Percentiles rank a stretch among this genome's conserved stretches.
Evolutionary conservation across 192 early-diverging fungal species (phyloP).

Genomic region (Glomus cerebriforme): DNA sequence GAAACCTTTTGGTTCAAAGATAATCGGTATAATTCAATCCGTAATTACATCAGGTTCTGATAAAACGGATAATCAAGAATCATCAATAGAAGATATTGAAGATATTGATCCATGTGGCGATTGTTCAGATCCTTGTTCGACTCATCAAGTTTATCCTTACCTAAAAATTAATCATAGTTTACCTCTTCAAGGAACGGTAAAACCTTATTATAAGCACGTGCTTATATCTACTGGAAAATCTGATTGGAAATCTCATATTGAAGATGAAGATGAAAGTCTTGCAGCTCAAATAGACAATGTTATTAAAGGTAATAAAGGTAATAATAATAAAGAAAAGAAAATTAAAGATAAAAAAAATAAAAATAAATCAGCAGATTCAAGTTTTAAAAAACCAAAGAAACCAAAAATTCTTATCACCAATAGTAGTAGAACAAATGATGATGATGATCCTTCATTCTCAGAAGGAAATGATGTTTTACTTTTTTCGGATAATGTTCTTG

Average conservation of each 20-base stretch:
- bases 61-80: background rate
- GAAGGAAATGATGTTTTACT: slow-evolving; percentile 39
- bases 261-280: slow-evolving; percentile 49
- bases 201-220: slow-evolving; percentile 58
- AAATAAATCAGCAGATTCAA: background rate
- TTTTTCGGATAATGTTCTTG: slow-evolving; percentile 58
- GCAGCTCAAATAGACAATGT: slow-evolving; percentile 45
- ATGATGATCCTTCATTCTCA: slow-evolving; percentile 13
- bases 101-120: slow-evolving; percentile 43
- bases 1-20: too few relatives aligned
- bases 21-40: too few relatives aligned
- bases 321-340: background rate
- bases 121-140: slow-evolving; percentile 48
- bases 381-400: slow-evolving; percentile 34
- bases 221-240: slow-evolving; percentile 54
- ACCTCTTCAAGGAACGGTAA: slow-evolving; percentile 50
- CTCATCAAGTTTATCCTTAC: slow-evolving; percentile 51
- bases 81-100: background rate
- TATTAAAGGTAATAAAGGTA: slow-evolving; percentile 29
- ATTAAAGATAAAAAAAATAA: slow-evolving; percentile 7
- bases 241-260: slow-evolving; percentile 53
- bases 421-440: slow-evolving; percentile 22
- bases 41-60: too few relatives aligned
- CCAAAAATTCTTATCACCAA: slow-evolving; percentile 56
- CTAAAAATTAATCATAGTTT: slow-evolving; percentile 48